Evolutionary conservation across 495 filamentous ascomycete genomes (phyloP).

Genomic region (Xylaria curta): DNA sequence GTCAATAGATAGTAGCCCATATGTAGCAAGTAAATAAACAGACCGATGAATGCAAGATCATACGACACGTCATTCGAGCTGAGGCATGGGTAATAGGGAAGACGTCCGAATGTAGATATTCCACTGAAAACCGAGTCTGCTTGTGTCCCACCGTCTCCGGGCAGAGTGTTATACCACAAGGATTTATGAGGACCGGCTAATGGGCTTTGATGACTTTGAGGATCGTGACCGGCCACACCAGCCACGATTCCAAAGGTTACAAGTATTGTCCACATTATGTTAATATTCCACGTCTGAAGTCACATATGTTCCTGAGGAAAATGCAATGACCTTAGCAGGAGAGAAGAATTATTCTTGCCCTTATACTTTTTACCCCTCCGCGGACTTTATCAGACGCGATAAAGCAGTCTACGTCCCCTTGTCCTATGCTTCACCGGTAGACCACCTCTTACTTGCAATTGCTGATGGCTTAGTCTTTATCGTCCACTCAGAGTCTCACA

Average conservation of each 20-base stretch:
- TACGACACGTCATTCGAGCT: conserved; percentile 68
- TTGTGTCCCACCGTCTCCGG: conserved; percentile 65
- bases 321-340: not conserved
- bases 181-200: conserved; percentile 57
- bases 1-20: conserved; percentile 57
- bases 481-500: conserved; percentile 10
- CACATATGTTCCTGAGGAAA: not conserved
- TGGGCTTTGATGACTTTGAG: conserved; percentile 47
- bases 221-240: conserved; percentile 40
- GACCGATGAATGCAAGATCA: conserved; percentile 84
- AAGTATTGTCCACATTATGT: conserved; percentile 18
- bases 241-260: conserved; percentile 33
- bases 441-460: not conserved
- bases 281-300: not conserved
- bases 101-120: conserved; percentile 83
- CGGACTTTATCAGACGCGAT: not conserved
- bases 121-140: conserved; percentile 74
- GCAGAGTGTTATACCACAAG: conserved; percentile 62
- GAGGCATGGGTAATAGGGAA: conserved; percentile 77
- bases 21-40: conserved; percentile 70
- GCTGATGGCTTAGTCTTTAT: not conserved
- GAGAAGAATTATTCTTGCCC: not conserved
- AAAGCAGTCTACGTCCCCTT: not conserved
- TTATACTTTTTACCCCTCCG: not conserved
- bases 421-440: not conserved